Conservation (phyloP, 768 basidiomycete species). For the Gyrodon lividus region DNA sequence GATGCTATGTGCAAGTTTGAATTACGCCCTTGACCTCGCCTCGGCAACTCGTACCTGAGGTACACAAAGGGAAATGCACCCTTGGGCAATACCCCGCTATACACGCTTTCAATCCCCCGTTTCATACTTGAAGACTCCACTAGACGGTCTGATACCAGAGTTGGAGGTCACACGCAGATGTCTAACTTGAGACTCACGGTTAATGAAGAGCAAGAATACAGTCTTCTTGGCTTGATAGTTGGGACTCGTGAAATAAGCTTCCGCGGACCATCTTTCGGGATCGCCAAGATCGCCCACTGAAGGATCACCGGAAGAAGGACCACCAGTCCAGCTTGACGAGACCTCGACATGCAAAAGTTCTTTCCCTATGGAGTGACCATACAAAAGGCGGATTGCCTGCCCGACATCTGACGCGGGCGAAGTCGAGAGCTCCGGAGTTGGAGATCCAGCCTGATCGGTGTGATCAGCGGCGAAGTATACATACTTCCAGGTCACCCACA, state of each 20-base stretch:
- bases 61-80: slow-evolving; percentile 91
- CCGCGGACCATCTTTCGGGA: slow-evolving; percentile 63
- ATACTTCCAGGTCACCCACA: slow-evolving; percentile 19
- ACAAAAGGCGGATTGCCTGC: slow-evolving; percentile 76
- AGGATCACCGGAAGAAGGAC: slow-evolving; percentile 13
- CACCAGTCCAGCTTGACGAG: slow-evolving; percentile 32
- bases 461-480: slow-evolving; percentile 5
- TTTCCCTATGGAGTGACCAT: slow-evolving; percentile 77
- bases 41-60: slow-evolving; percentile 59
- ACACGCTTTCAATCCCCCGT: slow-evolving; percentile 82
- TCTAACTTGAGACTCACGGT: slow-evolving; percentile 55
- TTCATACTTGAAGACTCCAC: slow-evolving; percentile 89
- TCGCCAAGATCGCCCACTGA: slow-evolving; percentile 27
- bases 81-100: slow-evolving; percentile 83
- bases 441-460: slow-evolving; percentile 57
- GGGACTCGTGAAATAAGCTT: slow-evolving; percentile 77
- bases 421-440: slow-evolving; percentile 79
- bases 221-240: slow-evolving; percentile 90
- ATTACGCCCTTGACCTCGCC: background rate
- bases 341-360: slow-evolving; percentile 58
- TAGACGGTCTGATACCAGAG: slow-evolving; percentile 68
- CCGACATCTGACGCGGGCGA: slow-evolving; percentile 62
- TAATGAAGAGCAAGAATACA: slow-evolving; percentile 89
- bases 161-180: background rate
- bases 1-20: slow-evolving; percentile 46